Conservation (phyloP, 78 protist species). For the Guillardia theta region DNA sequence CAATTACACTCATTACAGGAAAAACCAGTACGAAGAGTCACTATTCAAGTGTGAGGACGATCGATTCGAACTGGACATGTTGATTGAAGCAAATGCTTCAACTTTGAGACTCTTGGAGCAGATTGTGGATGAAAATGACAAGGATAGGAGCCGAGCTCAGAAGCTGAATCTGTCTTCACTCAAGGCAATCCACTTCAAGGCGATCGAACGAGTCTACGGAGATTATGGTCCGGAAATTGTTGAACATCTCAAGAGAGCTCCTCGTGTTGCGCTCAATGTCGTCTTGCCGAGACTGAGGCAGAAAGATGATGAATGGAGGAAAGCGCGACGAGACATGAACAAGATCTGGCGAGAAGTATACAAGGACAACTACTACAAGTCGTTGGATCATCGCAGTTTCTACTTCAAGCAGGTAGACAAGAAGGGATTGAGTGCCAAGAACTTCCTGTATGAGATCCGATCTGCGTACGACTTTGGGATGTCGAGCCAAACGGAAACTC, state of each 20-base stretch:
- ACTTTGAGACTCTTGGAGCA: neutral
- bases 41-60: conserved; percentile 52
- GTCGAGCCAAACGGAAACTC: neutral
- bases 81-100: conserved; percentile 21
- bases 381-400: neutral
- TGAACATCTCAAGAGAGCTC: neutral
- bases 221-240: neutral
- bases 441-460: neutral
- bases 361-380: conserved; percentile 20
- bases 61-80: conserved; percentile 44
- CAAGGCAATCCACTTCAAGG: neutral
- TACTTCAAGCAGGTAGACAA: conserved; percentile 25
- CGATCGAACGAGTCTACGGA: conserved; percentile 1
- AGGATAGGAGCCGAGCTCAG: neutral
- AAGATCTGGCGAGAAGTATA: conserved; percentile 21
- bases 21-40: conserved; percentile 43
- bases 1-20: conserved; percentile 25
- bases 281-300: neutral
- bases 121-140: neutral
- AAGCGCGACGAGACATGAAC: conserved; percentile 26
- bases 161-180: neutral
- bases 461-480: neutral
- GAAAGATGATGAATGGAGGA: conserved; percentile 10
- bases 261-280: neutral
- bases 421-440: neutral